A percentile compares a stretch with the other conserved stretches of the same genome.
Conservation (phyloP, 805 yeast species). For the Myxozyma neotropica region DNA sequence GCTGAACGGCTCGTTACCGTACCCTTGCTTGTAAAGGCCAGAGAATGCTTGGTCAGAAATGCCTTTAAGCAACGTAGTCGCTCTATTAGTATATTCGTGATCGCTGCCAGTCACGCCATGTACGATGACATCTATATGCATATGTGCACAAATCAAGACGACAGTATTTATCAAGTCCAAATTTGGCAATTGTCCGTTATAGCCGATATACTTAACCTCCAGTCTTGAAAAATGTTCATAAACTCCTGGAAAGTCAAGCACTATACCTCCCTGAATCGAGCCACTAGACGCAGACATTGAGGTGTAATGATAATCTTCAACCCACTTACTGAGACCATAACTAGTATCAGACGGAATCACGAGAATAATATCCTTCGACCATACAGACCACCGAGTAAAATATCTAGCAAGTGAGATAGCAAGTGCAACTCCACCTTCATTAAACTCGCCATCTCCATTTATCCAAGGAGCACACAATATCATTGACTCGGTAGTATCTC, state of each 20-base stretch:
- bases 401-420: conserved; percentile 74
- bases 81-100: conserved; percentile 52
- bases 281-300: conserved; percentile 88
- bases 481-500: conserved; percentile 95
- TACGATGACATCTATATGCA: conserved; percentile 67
- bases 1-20: conserved; percentile 88
- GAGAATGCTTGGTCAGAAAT: conserved; percentile 68
- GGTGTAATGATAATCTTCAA: conserved; percentile 75
- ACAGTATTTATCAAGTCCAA: conserved; percentile 86
- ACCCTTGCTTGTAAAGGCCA: conserved; percentile 58
- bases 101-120: conserved; percentile 52
- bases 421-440: conserved; percentile 79
- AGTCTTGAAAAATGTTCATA: conserved; percentile 70
- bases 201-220: conserved; percentile 80
- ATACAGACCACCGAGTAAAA: conserved; percentile 81
- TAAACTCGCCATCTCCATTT: conserved; percentile 63
- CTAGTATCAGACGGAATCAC: conserved; percentile 77
- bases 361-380: conserved; percentile 92
- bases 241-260: conserved; percentile 72
- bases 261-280: conserved; percentile 85
- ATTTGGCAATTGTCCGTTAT: conserved; percentile 95
- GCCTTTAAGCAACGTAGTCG: conserved; percentile 62
- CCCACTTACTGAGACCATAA: conserved; percentile 79
- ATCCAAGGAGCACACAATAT: conserved; percentile 87
- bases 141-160: conserved; percentile 71